These are phyloP conservation scores for Arthromyces matolae DNA, from an alignment of 768 basidiomycete genomes.

Conservation along the genomic window DNA sequence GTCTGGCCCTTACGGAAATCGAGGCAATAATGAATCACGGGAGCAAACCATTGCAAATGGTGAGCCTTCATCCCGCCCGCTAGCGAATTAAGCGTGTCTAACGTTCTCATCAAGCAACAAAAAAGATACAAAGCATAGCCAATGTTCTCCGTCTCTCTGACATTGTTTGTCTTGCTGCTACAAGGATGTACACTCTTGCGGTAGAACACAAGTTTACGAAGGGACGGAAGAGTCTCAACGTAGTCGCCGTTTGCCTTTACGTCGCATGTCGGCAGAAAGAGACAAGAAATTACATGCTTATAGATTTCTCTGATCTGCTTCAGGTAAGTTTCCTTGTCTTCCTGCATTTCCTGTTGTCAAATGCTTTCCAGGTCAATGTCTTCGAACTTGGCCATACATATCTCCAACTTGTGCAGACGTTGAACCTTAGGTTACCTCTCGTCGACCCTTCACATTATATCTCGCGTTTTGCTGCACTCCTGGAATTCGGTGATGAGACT, in stretches of 20 bases:
- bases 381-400: slow-evolving; percentile 96
- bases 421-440: slow-evolving; percentile 80
- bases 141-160: slow-evolving; percentile 76
- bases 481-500: slow-evolving; percentile 95
- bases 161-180: slow-evolving; percentile 74
- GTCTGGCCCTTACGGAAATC: slow-evolving; percentile 78
- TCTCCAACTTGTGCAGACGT: slow-evolving; percentile 85
- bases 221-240: slow-evolving; percentile 87
- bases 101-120: slow-evolving; percentile 51
- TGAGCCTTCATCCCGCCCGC: too few species aligned
- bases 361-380: slow-evolving; percentile 75
- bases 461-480: slow-evolving; percentile 87
- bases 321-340: slow-evolving; percentile 47
- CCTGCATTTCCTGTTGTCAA: neutral
- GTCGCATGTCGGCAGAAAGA: slow-evolving; percentile 90
- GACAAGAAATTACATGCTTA: slow-evolving; percentile 92
- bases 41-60: slow-evolving; percentile 92
- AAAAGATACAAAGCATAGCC: slow-evolving; percentile 81
- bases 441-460: slow-evolving; percentile 98
- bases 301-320: slow-evolving; percentile 96
- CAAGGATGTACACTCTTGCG: slow-evolving; percentile 87
- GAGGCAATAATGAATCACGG: slow-evolving; percentile 75
- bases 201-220: slow-evolving; percentile 94
- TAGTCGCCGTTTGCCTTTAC: slow-evolving; percentile 95
- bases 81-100: neutral